These are phyloP conservation scores for Suhomyces guaymorum DNA, from an alignment of 1,139 yeast genomes.

Conservation along the genomic window DNA sequence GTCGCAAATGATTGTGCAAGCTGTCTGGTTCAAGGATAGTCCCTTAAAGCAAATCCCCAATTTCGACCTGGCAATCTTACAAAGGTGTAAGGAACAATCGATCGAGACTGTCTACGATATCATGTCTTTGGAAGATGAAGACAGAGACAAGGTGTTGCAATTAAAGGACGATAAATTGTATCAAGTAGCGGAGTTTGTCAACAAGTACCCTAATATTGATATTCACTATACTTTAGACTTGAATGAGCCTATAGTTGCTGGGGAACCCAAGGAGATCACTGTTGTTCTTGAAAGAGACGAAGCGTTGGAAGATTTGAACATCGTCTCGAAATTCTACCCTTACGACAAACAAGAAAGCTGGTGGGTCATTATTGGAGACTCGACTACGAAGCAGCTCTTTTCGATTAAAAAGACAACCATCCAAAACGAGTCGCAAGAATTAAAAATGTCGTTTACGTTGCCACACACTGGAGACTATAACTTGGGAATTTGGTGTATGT, in stretches of 20 bases:
- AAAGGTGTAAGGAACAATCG: constrained; percentile 54
- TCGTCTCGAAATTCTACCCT: constrained; percentile 60
- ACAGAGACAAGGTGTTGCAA: constrained; percentile 63
- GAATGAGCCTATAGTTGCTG: constrained; percentile 39
- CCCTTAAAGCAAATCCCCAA: constrained; percentile 83
- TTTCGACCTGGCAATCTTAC: constrained; percentile 54
- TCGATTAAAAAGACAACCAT: constrained; percentile 71
- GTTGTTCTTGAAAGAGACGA: constrained; percentile 72
- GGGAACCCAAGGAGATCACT: constrained; percentile 47
- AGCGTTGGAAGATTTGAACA: constrained; percentile 65
- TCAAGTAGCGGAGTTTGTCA: constrained; percentile 83
- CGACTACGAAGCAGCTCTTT: constrained; percentile 57
- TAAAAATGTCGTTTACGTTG: constrained; percentile 57
- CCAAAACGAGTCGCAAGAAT: constrained; percentile 51
- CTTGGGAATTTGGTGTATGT: constrained; percentile 78
- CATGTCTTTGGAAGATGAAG: constrained; percentile 81
- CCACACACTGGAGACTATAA: constrained; percentile 62
- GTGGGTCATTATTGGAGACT: constrained; percentile 86
- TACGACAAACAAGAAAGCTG: constrained; percentile 69
- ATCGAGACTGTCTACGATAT: constrained; percentile 81
- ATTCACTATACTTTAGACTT: constrained; percentile 53
- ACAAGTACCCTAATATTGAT: constrained; percentile 86
- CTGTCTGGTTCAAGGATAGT: constrained; percentile 71
- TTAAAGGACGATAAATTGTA: constrained; percentile 52
- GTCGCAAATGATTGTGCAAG: constrained; percentile 87